Percentiles rank a stretch among this genome's conserved stretches.
These are phyloP conservation scores for Tylopilus orsonianus DNA, from an alignment of 1,284 basidiomycete species.

Conservation along the genomic window DNA sequence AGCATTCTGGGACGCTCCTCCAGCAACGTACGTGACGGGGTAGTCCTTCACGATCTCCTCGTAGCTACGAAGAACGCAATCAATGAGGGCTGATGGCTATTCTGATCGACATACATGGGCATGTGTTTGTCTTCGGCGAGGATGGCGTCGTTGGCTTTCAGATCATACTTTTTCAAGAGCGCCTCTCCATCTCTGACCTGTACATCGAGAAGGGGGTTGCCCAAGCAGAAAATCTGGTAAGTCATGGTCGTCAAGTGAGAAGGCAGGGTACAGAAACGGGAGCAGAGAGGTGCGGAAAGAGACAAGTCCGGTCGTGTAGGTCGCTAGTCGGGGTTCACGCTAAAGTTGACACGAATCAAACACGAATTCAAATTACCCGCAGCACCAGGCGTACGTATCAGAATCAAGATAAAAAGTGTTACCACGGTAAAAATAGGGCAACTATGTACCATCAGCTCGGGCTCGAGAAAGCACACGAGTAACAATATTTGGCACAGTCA, in stretches of 20 bases:
- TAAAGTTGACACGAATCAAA: background rate
- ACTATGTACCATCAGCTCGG: constrained; percentile 4
- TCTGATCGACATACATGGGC: constrained; percentile 58
- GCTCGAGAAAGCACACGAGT: constrained; percentile 23
- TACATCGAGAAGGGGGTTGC: constrained; percentile 89
- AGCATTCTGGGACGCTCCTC: constrained; percentile 96
- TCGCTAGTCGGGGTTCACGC: constrained; percentile 1
- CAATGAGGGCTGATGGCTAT: background rate
- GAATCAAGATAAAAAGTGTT: background rate
- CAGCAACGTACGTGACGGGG: constrained; percentile 90
- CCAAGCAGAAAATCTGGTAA: constrained; percentile 74
- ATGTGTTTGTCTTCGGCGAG: constrained; percentile 89
- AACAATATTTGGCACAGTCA: constrained; percentile 24
- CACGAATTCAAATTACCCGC: background rate
- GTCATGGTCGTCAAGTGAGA: constrained; percentile 25
- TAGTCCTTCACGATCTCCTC: constrained; percentile 82
- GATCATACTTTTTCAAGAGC: constrained; percentile 86
- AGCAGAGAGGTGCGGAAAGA: constrained; percentile 14
- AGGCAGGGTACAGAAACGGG: constrained; percentile 7
- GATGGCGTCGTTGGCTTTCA: constrained; percentile 97
- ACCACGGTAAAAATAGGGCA: background rate
- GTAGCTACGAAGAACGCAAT: constrained; percentile 56
- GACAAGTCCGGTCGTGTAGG: background rate
- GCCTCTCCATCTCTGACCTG: constrained; percentile 83
- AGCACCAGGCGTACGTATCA: background rate